Evolutionary conservation across 768 basidiomycete species (phyloP).

Genomic region (Boletus tylopilopsis): DNA sequence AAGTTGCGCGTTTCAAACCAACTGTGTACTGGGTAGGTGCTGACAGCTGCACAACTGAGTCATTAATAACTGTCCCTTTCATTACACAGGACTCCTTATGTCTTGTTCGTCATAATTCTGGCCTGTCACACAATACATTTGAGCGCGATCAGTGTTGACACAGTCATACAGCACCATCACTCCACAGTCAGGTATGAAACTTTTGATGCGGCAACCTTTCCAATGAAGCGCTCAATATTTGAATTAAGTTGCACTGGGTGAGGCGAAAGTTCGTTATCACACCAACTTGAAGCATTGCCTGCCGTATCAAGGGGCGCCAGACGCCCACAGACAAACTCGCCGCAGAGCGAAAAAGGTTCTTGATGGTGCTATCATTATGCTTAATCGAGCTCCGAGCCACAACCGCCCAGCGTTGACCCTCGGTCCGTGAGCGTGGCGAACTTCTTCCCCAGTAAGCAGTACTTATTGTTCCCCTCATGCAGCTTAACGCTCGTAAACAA

Average conservation of each 20-base stretch:
- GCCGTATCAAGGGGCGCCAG: not conserved
- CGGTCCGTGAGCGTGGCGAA: not conserved
- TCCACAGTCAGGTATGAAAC: not conserved
- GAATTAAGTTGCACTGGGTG: not conserved
- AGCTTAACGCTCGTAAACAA: not conserved
- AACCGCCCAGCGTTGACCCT: not conserved
- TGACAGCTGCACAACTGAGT: slow-evolving; percentile 1
- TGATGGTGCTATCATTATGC: not conserved
- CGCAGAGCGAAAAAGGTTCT: not conserved
- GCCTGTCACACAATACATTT: slow-evolving; percentile 1
- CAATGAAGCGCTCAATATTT: not conserved
- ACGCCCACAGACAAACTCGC: not conserved
- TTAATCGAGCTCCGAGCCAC: not conserved
- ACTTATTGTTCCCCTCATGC: not conserved
- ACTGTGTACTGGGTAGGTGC: not conserved
- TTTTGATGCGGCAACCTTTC: not conserved
- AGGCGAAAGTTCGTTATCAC: too few species aligned
- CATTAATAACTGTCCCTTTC: not conserved
- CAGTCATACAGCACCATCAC: too few species aligned
- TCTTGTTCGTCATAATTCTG: too few species aligned
- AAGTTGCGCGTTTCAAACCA: not conserved
- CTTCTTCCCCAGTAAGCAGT: not conserved
- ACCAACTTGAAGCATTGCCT: not conserved
- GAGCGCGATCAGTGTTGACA: not conserved
- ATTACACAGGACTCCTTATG: not conserved